Evolutionary conservation across 805 yeast species (phyloP).

Genomic region (Candida odintsovae): DNA sequence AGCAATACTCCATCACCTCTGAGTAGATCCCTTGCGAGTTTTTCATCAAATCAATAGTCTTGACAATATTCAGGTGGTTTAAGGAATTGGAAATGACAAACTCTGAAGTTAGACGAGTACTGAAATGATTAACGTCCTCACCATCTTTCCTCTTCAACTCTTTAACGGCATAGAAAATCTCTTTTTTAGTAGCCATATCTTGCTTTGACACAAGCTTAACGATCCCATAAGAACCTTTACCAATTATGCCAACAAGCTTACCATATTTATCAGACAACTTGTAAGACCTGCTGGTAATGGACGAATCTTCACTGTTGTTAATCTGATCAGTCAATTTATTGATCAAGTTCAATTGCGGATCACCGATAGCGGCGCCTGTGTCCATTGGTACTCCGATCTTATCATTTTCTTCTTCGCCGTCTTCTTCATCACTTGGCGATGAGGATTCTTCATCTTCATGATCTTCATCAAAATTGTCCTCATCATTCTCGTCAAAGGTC

Average conservation of each 20-base stretch:
- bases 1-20: constrained; percentile 81
- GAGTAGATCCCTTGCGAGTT: constrained; percentile 81
- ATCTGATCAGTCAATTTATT: constrained; percentile 42
- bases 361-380: constrained; percentile 40
- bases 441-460: constrained; percentile 5
- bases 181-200: constrained; percentile 69
- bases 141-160: constrained; percentile 96
- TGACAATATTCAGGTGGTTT: constrained; percentile 72
- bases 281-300: constrained; percentile 21
- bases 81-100: constrained; percentile 77
- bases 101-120: constrained; percentile 87
- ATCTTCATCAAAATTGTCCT: constrained; percentile 5
- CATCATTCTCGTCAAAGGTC: constrained; percentile 17
- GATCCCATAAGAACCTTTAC: constrained; percentile 98
- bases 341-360: constrained; percentile 41
- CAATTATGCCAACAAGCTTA: constrained; percentile 50
- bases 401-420: constrained; percentile 3
- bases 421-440: constrained; percentile 5
- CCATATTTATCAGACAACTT: constrained; percentile 44
- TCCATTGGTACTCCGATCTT: constrained; percentile 3
- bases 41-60: constrained; percentile 68
- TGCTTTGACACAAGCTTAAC: constrained; percentile 89
- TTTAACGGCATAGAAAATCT: constrained; percentile 90
- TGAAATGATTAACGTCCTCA: constrained; percentile 92
- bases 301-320: constrained; percentile 28